Evolutionary conservation across 2,329 filamentous ascomycete genomes (phyloP).

Genomic region (Stromatinia cepivora): DNA sequence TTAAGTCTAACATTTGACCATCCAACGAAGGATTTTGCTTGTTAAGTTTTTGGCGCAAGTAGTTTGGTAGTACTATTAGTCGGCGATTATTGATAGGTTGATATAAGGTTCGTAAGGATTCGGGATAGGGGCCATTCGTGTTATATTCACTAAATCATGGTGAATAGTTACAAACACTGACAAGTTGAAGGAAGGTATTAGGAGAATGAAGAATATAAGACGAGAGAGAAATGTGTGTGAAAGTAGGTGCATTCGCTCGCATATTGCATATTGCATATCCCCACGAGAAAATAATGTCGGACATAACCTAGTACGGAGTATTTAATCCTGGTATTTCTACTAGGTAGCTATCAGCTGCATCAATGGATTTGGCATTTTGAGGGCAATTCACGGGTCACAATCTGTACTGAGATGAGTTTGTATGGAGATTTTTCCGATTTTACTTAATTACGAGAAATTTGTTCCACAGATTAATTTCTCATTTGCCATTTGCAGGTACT

Average conservation of each 20-base stretch:
- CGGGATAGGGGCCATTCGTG: slow-evolving; percentile 3
- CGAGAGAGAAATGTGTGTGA: slow-evolving; percentile 28
- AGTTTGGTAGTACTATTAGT: not conserved
- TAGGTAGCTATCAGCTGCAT: not conserved
- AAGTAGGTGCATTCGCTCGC: not conserved
- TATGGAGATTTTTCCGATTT: not conserved
- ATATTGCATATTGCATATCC: not conserved
- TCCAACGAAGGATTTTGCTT: slow-evolving; percentile 9
- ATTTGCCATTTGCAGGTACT: not conserved
- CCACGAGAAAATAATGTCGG: not conserved
- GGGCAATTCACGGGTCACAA: slow-evolving; percentile 1
- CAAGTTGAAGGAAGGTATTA: slow-evolving; percentile 38
- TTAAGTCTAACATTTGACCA: not conserved
- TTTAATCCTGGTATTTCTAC: not conserved
- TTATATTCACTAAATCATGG: not conserved
- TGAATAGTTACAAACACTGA: not conserved
- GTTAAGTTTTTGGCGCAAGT: not conserved
- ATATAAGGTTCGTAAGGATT: not conserved
- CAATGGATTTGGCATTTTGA: not conserved
- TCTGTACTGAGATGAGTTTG: slow-evolving; percentile 1
- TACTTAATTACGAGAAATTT: not conserved
- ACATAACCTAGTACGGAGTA: not conserved
- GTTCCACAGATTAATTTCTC: slow-evolving; percentile 13
- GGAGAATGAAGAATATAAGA: slow-evolving; percentile 42
- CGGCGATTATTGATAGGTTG: slow-evolving; percentile 1